Base-by-base conservation (phyloP, 345 rosid species). In the Litchi chinensis region DNA sequence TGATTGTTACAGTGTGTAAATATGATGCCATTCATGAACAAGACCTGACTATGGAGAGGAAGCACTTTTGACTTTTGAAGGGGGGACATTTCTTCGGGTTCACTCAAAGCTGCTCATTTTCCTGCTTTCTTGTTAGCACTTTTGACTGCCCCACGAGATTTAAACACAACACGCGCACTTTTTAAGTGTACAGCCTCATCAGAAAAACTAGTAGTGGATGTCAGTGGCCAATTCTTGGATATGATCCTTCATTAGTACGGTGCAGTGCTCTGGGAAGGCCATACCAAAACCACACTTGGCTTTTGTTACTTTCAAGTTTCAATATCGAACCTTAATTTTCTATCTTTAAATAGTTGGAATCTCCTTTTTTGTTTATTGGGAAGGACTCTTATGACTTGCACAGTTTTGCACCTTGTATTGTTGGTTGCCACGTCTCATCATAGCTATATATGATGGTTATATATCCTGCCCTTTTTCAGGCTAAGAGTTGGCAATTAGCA, bases 81-180 rank as follows among this genome's bases (percentile, higher is more conserved):
- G 40, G 22, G 63, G 32, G 67, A 0, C 64, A 50, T 68, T 54
- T 43, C 84, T 82, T 82, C 70, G 64, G 60, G 39, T 56, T 63
- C 81, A 82, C 84, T 78, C 79, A 82, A 82, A 77, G 84, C 84
- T 82, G 81, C 80, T 24, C 50, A 2, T 21, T 13, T 73, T 15
- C 68, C 13, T 26, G 60, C 43, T 62, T 48, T 71, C 26, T 57
- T 74, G 56, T 60, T 66, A 10, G 40, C 63, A 65, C 67, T 81
- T 71, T 71, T 71, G 73, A 41, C 77, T 18, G 74, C 77, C 65
- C 76, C 5, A 21, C 41, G 8, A 32, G 76, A 57, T 19, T 16
- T 18, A 12, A 26, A 22, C 72, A 18, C 12, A 56, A 71, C 80
- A 71, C 59, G 80, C 81, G 59, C 78, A 81, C 37, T 77, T 77